Evolutionary conservation across 176 grass and related monocot species (phyloP).

Genomic region (Secale cereale): DNA sequence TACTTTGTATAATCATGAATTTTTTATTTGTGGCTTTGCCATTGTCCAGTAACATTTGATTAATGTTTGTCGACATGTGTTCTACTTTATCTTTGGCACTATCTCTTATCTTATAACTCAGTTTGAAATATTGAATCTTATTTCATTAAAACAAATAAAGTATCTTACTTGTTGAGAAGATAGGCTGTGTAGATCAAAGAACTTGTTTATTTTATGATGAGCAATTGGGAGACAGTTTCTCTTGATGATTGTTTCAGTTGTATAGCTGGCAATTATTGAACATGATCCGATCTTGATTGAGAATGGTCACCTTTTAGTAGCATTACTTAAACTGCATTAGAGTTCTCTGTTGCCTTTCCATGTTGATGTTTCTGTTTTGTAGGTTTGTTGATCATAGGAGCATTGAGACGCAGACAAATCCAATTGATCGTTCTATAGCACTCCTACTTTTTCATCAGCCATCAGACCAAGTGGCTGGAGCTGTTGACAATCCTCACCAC

Average conservation of each 20-base stretch:
- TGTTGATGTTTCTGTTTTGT: constrained; percentile 33
- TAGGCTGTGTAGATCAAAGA: background rate
- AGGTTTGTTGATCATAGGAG: constrained; percentile 52
- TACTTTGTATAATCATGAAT: background rate
- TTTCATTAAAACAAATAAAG: background rate
- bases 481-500: constrained; percentile 39
- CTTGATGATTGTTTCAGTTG: background rate
- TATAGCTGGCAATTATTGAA: background rate
- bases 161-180: background rate
- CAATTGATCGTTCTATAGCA: constrained; percentile 83
- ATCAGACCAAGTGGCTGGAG: constrained; percentile 17
- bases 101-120: background rate
- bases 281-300: background rate
- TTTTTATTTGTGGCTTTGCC: background rate
- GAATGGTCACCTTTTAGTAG: background rate
- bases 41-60: background rate
- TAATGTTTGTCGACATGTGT: background rate
- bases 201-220: background rate
- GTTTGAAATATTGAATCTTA: background rate
- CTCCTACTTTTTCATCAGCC: constrained; percentile 76
- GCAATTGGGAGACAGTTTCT: background rate
- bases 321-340: background rate
- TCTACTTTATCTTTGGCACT: background rate
- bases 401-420: constrained; percentile 85
- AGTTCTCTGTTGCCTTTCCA: constrained; percentile 10